Evolutionary conservation across 2,329 filamentous ascomycete genomes (phyloP).

Genomic region (Alternaria consortialis): DNA sequence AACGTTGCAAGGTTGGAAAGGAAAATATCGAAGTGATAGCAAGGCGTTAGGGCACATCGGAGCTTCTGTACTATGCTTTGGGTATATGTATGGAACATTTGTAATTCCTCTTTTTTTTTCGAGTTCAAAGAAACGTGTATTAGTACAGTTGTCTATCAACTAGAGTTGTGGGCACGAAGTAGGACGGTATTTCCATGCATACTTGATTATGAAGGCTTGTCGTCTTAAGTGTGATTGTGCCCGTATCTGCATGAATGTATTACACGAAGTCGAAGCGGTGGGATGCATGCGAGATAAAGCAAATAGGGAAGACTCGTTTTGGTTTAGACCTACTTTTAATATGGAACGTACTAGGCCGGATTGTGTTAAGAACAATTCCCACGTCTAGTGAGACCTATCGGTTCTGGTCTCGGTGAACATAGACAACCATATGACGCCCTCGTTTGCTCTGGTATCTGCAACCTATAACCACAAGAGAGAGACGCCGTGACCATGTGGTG

Average conservation of each 20-base stretch:
- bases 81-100: background rate
- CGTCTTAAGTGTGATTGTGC: background rate
- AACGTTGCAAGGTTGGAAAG: background rate
- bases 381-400: background rate
- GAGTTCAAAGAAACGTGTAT: constrained; percentile 2
- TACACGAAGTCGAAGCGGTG: background rate
- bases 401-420: background rate
- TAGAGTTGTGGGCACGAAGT: background rate
- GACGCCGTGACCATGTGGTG: background rate
- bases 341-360: background rate
- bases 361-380: background rate
- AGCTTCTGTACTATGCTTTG: background rate
- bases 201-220: background rate
- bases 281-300: background rate
- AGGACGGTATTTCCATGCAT: background rate
- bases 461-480: background rate
- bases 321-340: background rate
- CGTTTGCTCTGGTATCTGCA: background rate
- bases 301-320: background rate
- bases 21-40: constrained; percentile 5
- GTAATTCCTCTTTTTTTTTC: background rate
- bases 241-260: background rate
- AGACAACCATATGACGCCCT: background rate
- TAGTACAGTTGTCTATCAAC: constrained; percentile 2
- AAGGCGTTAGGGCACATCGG: constrained; percentile 14